These are phyloP conservation scores for Dioscorea dumetorum DNA, from an alignment of 106 monocot genomes.

Conservation along the genomic window DNA sequence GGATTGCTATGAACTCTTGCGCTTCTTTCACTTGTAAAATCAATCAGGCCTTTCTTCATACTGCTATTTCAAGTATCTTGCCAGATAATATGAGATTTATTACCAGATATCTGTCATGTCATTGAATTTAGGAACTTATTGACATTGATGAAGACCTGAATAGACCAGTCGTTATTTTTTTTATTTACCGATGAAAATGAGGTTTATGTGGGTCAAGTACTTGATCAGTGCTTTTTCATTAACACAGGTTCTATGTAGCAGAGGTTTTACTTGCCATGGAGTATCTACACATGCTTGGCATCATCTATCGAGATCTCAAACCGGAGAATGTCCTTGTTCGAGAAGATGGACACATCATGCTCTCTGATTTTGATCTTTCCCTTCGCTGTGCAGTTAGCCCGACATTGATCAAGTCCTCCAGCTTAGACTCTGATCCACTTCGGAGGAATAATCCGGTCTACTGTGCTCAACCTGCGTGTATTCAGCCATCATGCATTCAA, in stretches of 20 bases:
- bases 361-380: constrained; percentile 47
- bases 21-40: too few species aligned
- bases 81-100: too few species aligned
- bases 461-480: constrained; percentile 8
- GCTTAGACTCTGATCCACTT: background rate
- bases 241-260: constrained; percentile 33
- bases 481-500: constrained; percentile 7
- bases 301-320: constrained; percentile 35
- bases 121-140: too few species aligned
- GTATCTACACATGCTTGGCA: constrained; percentile 44
- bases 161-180: too few species aligned
- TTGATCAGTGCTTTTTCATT: background rate
- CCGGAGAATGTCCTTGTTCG: constrained; percentile 38
- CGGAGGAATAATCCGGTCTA: constrained; percentile 5
- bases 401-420: constrained; percentile 9
- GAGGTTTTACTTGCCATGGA: constrained; percentile 33
- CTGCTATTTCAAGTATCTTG: too few species aligned
- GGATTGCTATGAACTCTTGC: too few species aligned
- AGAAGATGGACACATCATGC: constrained; percentile 42
- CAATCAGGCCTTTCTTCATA: too few species aligned
- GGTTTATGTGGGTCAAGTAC: too few species aligned
- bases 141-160: too few species aligned
- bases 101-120: too few species aligned
- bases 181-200: too few species aligned
- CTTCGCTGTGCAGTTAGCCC: constrained; percentile 18